Percentiles rank a stretch among this genome's conserved stretches.
Evolutionary conservation across 768 basidiomycete genomes (phyloP).

Genomic region (Termitomyces sp.): DNA sequence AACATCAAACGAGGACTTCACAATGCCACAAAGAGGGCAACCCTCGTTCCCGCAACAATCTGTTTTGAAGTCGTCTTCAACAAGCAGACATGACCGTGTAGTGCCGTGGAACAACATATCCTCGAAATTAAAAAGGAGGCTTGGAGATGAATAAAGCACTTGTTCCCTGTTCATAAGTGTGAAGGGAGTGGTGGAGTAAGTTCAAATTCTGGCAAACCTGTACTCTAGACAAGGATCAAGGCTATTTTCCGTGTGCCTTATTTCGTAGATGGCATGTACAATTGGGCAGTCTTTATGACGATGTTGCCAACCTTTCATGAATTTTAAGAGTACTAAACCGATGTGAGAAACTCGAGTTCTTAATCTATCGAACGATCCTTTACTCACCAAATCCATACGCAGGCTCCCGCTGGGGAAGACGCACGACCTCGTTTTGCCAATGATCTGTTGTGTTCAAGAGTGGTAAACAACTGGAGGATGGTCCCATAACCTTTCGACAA

Average conservation of each 20-base stretch:
- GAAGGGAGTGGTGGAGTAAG: neutral
- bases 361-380: neutral
- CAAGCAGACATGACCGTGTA: conserved; percentile 49
- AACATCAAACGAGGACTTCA: conserved; percentile 56
- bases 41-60: conserved; percentile 40
- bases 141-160: neutral
- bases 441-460: neutral
- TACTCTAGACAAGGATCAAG: neutral
- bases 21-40: conserved; percentile 52
- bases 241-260: neutral
- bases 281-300: neutral
- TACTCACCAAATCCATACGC: neutral
- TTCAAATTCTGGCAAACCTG: neutral
- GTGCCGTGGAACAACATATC: conserved; percentile 64
- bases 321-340: neutral
- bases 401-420: neutral
- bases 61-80: conserved; percentile 39
- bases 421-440: neutral
- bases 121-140: conserved; percentile 36
- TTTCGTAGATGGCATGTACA: neutral
- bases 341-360: neutral
- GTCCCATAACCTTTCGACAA: neutral
- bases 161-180: neutral
- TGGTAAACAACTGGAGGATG: neutral
- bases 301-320: neutral